Conservation (phyloP, 768 basidiomycete species). For the Cubamyces lactineus region DNA sequence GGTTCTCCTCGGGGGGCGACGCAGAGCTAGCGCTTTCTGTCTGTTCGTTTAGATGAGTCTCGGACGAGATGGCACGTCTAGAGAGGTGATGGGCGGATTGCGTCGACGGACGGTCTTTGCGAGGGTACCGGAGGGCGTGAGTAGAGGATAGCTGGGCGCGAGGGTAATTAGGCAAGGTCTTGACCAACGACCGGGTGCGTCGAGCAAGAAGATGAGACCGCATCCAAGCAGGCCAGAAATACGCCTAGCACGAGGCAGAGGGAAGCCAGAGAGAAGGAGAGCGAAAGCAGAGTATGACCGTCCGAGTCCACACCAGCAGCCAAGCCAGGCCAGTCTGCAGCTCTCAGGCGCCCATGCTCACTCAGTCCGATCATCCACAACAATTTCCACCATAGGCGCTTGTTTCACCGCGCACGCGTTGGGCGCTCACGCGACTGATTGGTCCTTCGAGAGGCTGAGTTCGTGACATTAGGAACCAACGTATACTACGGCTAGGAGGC, state of each 20-base stretch:
- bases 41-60: constrained; percentile 24
- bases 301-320: neutral
- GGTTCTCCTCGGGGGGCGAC: constrained; percentile 20
- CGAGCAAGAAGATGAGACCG: constrained; percentile 42
- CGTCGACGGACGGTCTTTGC: constrained; percentile 32
- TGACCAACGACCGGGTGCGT: constrained; percentile 38
- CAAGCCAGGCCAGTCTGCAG: neutral
- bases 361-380: neutral
- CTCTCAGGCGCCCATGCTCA: constrained; percentile 1
- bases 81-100: constrained; percentile 28
- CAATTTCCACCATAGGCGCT: constrained; percentile 9
- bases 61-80: constrained; percentile 41
- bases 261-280: constrained; percentile 2
- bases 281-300: neutral
- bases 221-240: constrained; percentile 34
- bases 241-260: constrained; percentile 18
- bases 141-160: constrained; percentile 37
- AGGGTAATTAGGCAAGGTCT: constrained; percentile 30
- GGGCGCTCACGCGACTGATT: neutral
- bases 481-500: constrained; percentile 8
- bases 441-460: neutral
- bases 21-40: constrained; percentile 16
- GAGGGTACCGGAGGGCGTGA: constrained; percentile 35
- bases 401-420: neutral
- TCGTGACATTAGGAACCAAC: constrained; percentile 10